These are phyloP conservation scores for Cyathus pygmaeus DNA, from an alignment of 1,284 basidiomycete genomes.

Conservation along the genomic window DNA sequence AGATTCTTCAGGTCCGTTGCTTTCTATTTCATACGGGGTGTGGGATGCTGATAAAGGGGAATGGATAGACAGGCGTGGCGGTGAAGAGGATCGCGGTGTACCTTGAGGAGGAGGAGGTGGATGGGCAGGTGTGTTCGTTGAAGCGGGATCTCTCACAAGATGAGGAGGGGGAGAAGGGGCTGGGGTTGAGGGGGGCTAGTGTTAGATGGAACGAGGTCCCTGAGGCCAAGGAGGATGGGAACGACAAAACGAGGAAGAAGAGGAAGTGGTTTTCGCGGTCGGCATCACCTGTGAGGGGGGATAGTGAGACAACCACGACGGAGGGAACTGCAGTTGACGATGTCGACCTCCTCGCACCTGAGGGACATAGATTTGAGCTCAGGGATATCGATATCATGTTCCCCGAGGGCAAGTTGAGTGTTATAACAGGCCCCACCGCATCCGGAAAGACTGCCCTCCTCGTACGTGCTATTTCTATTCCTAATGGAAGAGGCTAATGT, in stretches of 20 bases:
- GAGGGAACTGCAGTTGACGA: constrained; percentile 15
- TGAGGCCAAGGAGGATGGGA: constrained; percentile 27
- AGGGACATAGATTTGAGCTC: constrained; percentile 68
- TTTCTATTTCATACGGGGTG: constrained; percentile 7
- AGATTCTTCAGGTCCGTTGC: constrained; percentile 61
- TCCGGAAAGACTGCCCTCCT: constrained; percentile 84
- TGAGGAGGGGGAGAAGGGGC: constrained; percentile 51
- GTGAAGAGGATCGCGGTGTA: constrained; percentile 85
- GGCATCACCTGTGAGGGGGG: constrained; percentile 3
- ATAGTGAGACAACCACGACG: constrained; percentile 9
- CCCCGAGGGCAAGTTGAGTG: constrained; percentile 72
- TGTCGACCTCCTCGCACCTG: constrained; percentile 8
- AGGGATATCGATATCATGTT: constrained; percentile 73
- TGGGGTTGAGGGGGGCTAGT: constrained; percentile 72
- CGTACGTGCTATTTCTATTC: constrained; percentile 41
- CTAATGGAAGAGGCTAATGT: too few species aligned
- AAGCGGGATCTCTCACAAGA: constrained; percentile 33
- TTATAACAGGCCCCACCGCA: constrained; percentile 80
- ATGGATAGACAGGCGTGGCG: constrained; percentile 72
- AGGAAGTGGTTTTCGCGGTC: not conserved
- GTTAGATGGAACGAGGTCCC: constrained; percentile 79
- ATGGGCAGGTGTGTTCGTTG: constrained; percentile 73
- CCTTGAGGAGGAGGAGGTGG: constrained; percentile 85
- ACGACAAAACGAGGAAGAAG: not conserved
- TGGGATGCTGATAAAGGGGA: constrained; percentile 11